phyloP scores from a whole-genome alignment of 2,329 filamentous ascomycete species.

The Cladophialophora carrionii region DNA sequence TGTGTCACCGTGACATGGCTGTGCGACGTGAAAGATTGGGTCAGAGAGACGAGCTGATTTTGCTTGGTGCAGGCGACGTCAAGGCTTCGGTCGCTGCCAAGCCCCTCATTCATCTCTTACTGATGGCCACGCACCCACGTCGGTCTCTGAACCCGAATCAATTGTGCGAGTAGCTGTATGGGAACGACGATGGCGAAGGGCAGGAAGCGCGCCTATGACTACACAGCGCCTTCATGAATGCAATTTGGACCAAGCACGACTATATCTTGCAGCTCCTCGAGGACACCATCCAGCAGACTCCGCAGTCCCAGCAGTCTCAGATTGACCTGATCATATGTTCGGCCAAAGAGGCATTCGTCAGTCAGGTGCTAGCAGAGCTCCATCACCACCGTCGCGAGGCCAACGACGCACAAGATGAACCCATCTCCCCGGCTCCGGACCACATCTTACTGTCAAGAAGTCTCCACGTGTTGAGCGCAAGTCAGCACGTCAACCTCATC shows the following conservation, averaged over 20 bases:
- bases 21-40: conserved; percentile 9
- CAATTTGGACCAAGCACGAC: conserved; percentile 47
- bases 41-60: not conserved
- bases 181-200: conserved; percentile 5
- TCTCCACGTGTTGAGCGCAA: conserved; percentile 69
- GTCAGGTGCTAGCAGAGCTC: conserved; percentile 59
- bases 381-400: conserved; percentile 36
- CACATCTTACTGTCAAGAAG: conserved; percentile 63
- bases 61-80: not conserved
- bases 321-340: conserved; percentile 74
- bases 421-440: conserved; percentile 15
- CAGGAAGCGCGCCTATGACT: not conserved
- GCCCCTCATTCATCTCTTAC: not conserved
- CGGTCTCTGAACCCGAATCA: not conserved
- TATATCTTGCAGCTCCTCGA: conserved; percentile 60
- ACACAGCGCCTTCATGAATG: conserved; percentile 16
- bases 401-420: not conserved
- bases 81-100: conserved; percentile 11
- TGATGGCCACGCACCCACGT: too few relatives aligned
- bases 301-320: conserved; percentile 57
- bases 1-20: conserved; percentile 8
- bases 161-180: not conserved
- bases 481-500: conserved; percentile 68
- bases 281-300: conserved; percentile 60
- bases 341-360: conserved; percentile 66